Evolutionary conservation across 768 basidiomycete species (phyloP), one percentile per base, ranked within the genome.

Genomic region (Pleurotus ostreatus): DNA sequence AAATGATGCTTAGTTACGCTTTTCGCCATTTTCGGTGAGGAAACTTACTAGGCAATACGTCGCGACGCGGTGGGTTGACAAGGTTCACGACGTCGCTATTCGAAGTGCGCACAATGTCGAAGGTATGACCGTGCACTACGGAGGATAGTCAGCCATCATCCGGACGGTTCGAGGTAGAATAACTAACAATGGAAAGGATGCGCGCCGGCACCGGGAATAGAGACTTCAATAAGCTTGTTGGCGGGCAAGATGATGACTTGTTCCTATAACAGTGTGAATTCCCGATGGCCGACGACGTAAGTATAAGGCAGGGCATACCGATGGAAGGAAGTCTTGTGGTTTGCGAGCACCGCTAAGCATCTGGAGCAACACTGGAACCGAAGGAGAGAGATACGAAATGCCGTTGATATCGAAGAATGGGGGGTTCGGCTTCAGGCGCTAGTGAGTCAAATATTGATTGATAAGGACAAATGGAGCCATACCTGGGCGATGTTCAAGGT

Each of bases 311-410:
- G 15, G 26, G 23, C 47, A 25, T 53, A 60, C 59, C n/a, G 69
- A 61, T 5, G 82, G 82, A 56, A 82, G 65, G 38, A 83, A 69
- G 18, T 81, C 74, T n/a, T 69, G 60, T 0, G 82, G 74, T 53
- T 68, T 65, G 51, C 60, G 66, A n/a, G 76, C 75, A 5, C 81
- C 81, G 46, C 75, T 81, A 23, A 82, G 68, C 38, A 83, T 75
- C 55, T 82, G 81, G 45, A 83, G 74, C 22, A 82, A 73, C 13
- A 81, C 74, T 0, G 82, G 81, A 1, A 77, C 63, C 0, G 72
- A 64, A 4, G 81, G 82, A 1, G 72, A 63, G 2, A 61, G 47
- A 62, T 69, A 82, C 26, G 66, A 61, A 46, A 69, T 65, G 16
- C 67, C 67, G 57, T 69, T 69, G 39, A 69, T 66, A 51, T 66